phyloP scores from a whole-genome alignment of 108 stramenopile genomes.

The Fragilariopsis cylindrus region DNA sequence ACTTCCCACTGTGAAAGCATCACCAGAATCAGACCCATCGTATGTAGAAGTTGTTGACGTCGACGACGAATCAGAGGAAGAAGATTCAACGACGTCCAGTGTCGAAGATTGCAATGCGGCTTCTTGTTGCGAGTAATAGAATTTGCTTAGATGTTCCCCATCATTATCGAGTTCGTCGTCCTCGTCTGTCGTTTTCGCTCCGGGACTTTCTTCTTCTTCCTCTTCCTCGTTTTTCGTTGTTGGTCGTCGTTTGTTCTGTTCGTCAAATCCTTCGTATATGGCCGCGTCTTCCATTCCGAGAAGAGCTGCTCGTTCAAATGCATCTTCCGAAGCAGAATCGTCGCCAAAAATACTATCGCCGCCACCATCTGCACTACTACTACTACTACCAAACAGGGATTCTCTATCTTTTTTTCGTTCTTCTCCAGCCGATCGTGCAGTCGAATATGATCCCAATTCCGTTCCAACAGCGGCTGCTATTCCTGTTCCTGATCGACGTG shows the following conservation, averaged over 20 bases:
- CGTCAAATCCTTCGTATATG: constrained; percentile 36
- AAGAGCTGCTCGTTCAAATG: constrained; percentile 67
- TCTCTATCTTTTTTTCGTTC: constrained; percentile 67
- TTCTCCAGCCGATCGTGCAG: constrained; percentile 64
- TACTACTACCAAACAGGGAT: constrained; percentile 38
- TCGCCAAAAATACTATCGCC: neutral
- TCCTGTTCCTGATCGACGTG: constrained; percentile 50
- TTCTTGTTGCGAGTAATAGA: constrained; percentile 16
- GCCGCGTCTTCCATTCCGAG: constrained; percentile 62
- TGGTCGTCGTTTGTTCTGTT: neutral
- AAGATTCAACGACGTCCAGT: neutral
- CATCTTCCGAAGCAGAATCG: constrained; percentile 40
- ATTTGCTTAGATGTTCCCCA: neutral
- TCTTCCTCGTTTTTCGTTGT: neutral
- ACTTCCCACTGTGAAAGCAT: constrained; percentile 44
- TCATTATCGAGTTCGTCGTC: neutral
- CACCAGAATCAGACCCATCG: constrained; percentile 35
- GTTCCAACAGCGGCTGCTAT: constrained; percentile 81
- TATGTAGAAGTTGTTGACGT: constrained; percentile 9
- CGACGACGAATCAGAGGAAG: constrained; percentile 10
- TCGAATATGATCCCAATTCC: constrained; percentile 84
- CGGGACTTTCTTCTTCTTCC: neutral
- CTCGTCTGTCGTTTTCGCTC: neutral
- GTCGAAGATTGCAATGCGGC: neutral
- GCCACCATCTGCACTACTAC: constrained; percentile 2